Conservation (phyloP, 805 yeast species). For the Saturnispora saitoi region DNA sequence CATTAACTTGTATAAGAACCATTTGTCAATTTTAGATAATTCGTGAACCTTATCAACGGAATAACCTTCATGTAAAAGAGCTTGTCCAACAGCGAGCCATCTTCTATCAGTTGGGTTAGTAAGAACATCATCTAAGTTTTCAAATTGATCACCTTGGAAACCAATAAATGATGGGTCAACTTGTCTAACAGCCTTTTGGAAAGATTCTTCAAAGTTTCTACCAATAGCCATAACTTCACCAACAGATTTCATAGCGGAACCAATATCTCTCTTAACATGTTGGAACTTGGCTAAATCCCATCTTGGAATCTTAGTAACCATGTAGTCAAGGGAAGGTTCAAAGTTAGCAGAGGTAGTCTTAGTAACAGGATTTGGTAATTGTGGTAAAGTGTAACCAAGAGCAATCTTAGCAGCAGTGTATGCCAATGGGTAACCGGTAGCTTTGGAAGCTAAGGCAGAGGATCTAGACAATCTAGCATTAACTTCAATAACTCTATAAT, state of each 20-base stretch:
- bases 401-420: slow-evolving; percentile 97
- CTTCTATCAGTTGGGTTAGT: slow-evolving; percentile 91
- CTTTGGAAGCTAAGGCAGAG: slow-evolving; percentile 98
- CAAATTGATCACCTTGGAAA: slow-evolving; percentile 79
- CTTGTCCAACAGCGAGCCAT: slow-evolving; percentile 98
- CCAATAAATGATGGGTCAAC: slow-evolving; percentile 88
- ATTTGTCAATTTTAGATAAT: slow-evolving; percentile 83
- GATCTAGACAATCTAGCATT: slow-evolving; percentile 97
- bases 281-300: slow-evolving; percentile 97
- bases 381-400: slow-evolving; percentile 82
- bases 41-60: slow-evolving; percentile 90
- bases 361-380: slow-evolving; percentile 88
- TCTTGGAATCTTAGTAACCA: slow-evolving; percentile 96
- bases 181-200: slow-evolving; percentile 96
- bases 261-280: slow-evolving; percentile 77
- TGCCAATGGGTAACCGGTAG: slow-evolving; percentile 97
- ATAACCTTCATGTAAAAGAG: slow-evolving; percentile 83
- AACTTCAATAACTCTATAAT: slow-evolving; percentile 95
- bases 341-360: slow-evolving; percentile 91
- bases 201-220: slow-evolving; percentile 93
- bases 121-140: slow-evolving; percentile 67
- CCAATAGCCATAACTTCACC: slow-evolving; percentile 99
- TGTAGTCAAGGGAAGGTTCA: slow-evolving; percentile 95
- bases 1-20: slow-evolving; percentile 91
- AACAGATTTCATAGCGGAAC: slow-evolving; percentile 95